phyloP scores from a whole-genome alignment of 768 basidiomycete species.

The Coprinopsis strossmayeri region DNA sequence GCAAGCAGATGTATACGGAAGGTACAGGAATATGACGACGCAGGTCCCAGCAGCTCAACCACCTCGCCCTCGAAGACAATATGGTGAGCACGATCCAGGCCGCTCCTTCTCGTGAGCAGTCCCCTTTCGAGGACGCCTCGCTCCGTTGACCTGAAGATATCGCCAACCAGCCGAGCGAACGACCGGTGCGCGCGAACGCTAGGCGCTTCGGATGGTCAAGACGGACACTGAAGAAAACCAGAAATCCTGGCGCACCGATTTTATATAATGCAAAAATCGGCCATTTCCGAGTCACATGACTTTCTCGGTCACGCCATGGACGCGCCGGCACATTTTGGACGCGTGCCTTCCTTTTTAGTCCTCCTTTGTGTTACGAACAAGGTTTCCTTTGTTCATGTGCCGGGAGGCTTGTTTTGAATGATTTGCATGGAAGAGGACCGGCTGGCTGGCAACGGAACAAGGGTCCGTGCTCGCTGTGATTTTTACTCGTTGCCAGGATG shows the following conservation, averaged over 20 bases:
- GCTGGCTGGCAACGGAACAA: background rate
- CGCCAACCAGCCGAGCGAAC: slow-evolving; percentile 9
- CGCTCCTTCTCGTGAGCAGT: slow-evolving; percentile 39
- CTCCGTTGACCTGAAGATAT: slow-evolving; percentile 69
- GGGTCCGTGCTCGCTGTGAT: background rate
- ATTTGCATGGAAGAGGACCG: background rate
- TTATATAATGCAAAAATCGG: slow-evolving; percentile 1
- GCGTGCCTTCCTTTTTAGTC: slow-evolving; percentile 1
- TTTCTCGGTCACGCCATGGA: background rate
- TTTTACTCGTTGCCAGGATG: background rate
- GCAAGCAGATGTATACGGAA: slow-evolving; percentile 45
- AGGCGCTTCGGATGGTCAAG: slow-evolving; percentile 8
- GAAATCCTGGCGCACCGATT: background rate
- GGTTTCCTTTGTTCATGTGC: background rate
- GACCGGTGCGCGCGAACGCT: background rate
- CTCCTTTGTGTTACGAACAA: background rate
- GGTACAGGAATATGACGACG: slow-evolving; percentile 81
- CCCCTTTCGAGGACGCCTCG: slow-evolving; percentile 41
- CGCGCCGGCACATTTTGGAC: background rate
- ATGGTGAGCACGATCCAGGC: slow-evolving; percentile 26
- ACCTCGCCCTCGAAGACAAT: slow-evolving; percentile 37
- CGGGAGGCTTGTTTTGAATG: background rate
- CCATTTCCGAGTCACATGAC: slow-evolving; percentile 2
- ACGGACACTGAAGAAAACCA: slow-evolving; percentile 4
- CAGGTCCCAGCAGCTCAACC: slow-evolving; percentile 28